Conservation (phyloP, 768 basidiomycete genomes). For the Collybiopsis luxurians region DNA sequence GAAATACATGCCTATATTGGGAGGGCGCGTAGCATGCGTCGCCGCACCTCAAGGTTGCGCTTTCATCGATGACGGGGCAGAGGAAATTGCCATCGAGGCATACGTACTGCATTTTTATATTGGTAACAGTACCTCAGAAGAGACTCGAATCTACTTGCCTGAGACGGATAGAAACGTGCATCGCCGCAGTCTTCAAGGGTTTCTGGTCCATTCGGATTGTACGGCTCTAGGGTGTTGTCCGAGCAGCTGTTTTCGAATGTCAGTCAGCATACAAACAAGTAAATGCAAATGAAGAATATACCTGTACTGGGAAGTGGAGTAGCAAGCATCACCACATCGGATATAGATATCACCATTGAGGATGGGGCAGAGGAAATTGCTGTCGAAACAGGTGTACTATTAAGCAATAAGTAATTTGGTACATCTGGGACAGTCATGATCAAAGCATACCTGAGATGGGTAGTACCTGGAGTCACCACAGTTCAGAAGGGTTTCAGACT, state of each 20-base stretch:
- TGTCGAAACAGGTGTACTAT: slow-evolving; percentile 15
- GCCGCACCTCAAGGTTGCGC: slow-evolving; percentile 3
- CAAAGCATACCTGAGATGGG: slow-evolving; percentile 8
- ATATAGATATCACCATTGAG: slow-evolving; percentile 7
- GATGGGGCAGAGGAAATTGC: slow-evolving; percentile 14
- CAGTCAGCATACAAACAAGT: neutral
- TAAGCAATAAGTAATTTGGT: neutral
- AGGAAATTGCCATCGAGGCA: slow-evolving; percentile 11
- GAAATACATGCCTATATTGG: slow-evolving; percentile 6
- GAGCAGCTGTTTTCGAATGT: slow-evolving; percentile 8
- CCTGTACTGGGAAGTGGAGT: slow-evolving; percentile 10
- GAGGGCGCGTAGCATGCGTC: slow-evolving; percentile 5
- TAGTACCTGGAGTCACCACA: slow-evolving; percentile 12
- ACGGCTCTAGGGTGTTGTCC: slow-evolving; percentile 8
- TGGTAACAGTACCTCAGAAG: too few relatives aligned
- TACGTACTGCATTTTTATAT: neutral
- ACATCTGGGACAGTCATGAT: neutral
- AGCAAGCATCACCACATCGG: slow-evolving; percentile 12
- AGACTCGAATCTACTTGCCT: too few relatives aligned
- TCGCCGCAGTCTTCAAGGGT: slow-evolving; percentile 6
- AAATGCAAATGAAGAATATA: neutral
- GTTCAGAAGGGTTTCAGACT: neutral
- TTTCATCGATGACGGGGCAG: slow-evolving; percentile 7
- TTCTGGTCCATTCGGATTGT: neutral
- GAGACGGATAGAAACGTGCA: slow-evolving; percentile 6